phyloP scores from a whole-genome alignment of 2,329 filamentous ascomycete genomes.

The Corniculantispora saksenae region DNA sequence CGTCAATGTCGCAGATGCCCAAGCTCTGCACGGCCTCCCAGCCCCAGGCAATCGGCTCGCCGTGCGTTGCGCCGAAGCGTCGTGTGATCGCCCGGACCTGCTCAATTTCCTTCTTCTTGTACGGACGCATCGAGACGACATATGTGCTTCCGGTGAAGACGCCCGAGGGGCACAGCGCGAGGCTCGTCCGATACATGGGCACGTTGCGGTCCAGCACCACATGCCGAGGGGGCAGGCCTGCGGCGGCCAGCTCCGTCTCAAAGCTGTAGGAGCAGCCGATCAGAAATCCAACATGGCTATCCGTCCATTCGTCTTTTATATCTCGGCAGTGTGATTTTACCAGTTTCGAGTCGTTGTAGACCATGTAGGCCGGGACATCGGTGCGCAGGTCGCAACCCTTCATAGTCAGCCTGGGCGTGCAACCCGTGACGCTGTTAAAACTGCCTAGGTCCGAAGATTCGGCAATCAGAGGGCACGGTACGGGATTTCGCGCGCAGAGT shows the following conservation, averaged over 20 bases:
- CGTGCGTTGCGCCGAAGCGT: slow-evolving; percentile 57
- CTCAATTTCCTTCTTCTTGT: slow-evolving; percentile 50
- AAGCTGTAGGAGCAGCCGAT: slow-evolving; percentile 67
- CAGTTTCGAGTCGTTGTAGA: slow-evolving; percentile 54
- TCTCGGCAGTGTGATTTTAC: slow-evolving; percentile 40
- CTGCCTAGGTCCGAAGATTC: slow-evolving; percentile 48
- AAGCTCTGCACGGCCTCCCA: slow-evolving; percentile 56
- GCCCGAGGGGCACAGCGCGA: slow-evolving; percentile 58
- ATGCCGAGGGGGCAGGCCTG: slow-evolving; percentile 55
- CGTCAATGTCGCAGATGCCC: slow-evolving; percentile 55
- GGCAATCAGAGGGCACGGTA: slow-evolving; percentile 61
- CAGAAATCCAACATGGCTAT: slow-evolving; percentile 61
- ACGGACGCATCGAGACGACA: slow-evolving; percentile 66
- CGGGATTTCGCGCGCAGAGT: slow-evolving; percentile 62
- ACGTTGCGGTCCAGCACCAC: slow-evolving; percentile 50
- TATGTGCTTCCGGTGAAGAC: slow-evolving; percentile 56
- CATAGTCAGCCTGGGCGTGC: slow-evolving; percentile 34
- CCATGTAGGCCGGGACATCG: slow-evolving; percentile 59
- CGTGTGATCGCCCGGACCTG: slow-evolving; percentile 56
- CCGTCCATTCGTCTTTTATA: slow-evolving; percentile 54
- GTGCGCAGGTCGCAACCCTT: slow-evolving; percentile 55
- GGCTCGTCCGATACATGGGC: slow-evolving; percentile 61
- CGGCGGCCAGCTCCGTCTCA: slow-evolving; percentile 54
- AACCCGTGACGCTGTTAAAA: slow-evolving; percentile 39
- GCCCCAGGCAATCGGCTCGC: slow-evolving; percentile 65